Conservation (phyloP, 2,329 filamentous ascomycete species). For the Xylaria sp. region DNA sequence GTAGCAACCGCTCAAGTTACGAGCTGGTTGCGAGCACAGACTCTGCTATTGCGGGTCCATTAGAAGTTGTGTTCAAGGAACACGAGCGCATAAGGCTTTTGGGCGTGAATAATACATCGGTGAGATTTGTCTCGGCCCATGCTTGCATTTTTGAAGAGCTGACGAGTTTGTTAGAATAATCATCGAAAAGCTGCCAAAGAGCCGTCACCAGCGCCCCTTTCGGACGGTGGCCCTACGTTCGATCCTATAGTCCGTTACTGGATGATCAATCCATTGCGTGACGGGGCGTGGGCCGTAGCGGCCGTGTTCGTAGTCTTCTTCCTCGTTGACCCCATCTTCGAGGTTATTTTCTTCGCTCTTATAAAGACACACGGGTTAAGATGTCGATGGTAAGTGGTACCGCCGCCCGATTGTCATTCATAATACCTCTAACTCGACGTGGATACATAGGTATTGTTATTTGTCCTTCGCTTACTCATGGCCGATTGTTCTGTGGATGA, state of each 20-base stretch:
- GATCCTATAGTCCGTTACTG: conserved; percentile 14
- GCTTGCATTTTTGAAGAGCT: too few species aligned
- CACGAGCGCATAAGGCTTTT: conserved; percentile 7
- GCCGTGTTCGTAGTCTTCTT: conserved; percentile 2
- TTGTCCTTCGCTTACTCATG: not conserved
- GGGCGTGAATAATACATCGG: not conserved
- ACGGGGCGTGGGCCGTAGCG: not conserved
- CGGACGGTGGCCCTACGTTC: not conserved
- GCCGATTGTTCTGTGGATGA: not conserved
- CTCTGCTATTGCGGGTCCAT: not conserved
- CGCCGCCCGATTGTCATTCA: not conserved
- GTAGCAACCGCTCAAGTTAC: not conserved
- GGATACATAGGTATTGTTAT: conserved; percentile 11
- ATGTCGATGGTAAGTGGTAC: not conserved
- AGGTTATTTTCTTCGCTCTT: not conserved
- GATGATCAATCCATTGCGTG: conserved; percentile 11
- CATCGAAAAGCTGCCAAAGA: not conserved
- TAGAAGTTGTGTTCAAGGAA: conserved; percentile 6
- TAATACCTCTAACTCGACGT: not conserved
- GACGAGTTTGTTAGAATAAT: not conserved
- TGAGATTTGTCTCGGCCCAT: not conserved
- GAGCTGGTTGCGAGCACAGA: not conserved
- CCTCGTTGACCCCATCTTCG: not conserved
- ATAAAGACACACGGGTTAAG: not conserved
- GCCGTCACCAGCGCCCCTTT: not conserved